Evolutionary conservation across 2,329 filamentous ascomycete species (phyloP).

Genomic region (Nigrospora osmanthi): DNA sequence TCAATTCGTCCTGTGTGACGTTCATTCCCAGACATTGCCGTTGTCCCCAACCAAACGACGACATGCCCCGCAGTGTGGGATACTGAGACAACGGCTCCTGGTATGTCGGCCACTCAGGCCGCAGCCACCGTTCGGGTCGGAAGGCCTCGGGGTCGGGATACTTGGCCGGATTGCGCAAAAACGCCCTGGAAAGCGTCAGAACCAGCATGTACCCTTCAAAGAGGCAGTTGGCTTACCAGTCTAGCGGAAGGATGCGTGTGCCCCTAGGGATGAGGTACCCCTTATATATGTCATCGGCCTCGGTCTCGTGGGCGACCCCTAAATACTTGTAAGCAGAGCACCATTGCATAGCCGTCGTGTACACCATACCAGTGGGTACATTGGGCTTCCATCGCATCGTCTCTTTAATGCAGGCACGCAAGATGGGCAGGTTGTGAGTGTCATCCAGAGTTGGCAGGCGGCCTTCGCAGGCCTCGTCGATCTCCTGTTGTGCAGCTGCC

Average conservation of each 20-base stretch:
- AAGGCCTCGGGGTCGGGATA: slow-evolving; percentile 43
- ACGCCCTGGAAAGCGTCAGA: slow-evolving; percentile 28
- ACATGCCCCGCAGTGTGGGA: slow-evolving; percentile 44
- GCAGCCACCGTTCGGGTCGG: slow-evolving; percentile 44
- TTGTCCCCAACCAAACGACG: slow-evolving; percentile 46
- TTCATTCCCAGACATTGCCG: slow-evolving; percentile 29
- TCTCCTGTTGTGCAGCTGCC: slow-evolving; percentile 32
- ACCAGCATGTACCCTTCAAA: not conserved
- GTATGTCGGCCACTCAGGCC: slow-evolving; percentile 42
- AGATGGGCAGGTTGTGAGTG: slow-evolving; percentile 29
- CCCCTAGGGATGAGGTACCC: slow-evolving; percentile 43
- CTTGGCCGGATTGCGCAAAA: slow-evolving; percentile 40
- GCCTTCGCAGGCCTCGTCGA: slow-evolving; percentile 33
- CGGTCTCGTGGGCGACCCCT: slow-evolving; percentile 42
- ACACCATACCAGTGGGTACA: slow-evolving; percentile 27
- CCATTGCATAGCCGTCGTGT: not conserved
- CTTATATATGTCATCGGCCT: slow-evolving; percentile 39
- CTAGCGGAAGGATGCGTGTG: slow-evolving; percentile 30
- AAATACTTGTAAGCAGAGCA: slow-evolving; percentile 5
- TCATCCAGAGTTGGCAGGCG: slow-evolving; percentile 34
- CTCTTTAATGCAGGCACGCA: slow-evolving; percentile 38
- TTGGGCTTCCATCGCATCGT: slow-evolving; percentile 37
- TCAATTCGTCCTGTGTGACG: slow-evolving; percentile 33
- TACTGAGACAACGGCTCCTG: slow-evolving; percentile 40
- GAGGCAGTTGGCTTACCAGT: slow-evolving; percentile 20